phyloP scores from a whole-genome alignment of 768 basidiomycete species.

The Favolaschia claudopus region DNA sequence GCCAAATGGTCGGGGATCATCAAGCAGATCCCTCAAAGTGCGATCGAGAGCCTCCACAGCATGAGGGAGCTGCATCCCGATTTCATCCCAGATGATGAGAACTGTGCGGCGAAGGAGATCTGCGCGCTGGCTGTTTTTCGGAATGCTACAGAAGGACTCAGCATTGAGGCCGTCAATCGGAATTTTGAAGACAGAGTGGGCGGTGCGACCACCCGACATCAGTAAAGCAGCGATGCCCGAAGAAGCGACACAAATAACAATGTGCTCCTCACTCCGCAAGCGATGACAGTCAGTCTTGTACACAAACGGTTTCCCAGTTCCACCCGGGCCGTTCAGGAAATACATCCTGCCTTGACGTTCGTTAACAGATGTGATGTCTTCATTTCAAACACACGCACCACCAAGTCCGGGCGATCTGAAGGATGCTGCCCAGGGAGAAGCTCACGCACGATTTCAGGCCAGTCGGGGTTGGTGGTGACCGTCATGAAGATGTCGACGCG shows the following conservation, averaged over 20 bases:
- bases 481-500: no score
- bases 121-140: conserved; percentile 31
- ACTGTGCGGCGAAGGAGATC: conserved; percentile 35
- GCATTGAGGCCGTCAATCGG: conserved; percentile 37
- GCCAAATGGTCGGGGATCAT: conserved; percentile 39
- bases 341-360: no score
- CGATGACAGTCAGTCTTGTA: conserved; percentile 42
- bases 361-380: no score
- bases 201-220: conserved; percentile 51
- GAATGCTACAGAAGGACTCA: conserved; percentile 36
- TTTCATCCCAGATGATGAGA: conserved; percentile 49
- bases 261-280: conserved; percentile 32
- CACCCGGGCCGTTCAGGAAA: neutral
- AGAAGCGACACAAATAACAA: conserved; percentile 56
- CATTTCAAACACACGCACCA: no score
- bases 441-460: no score
- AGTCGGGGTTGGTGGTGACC: no score
- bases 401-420: no score
- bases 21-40: conserved; percentile 36
- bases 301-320: conserved; percentile 51
- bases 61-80: conserved; percentile 40
- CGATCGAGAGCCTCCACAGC: conserved; percentile 43
- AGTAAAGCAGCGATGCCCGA: conserved; percentile 57
- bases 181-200: conserved; percentile 58
- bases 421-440: no score